Evolutionary conservation across 2,329 filamentous ascomycete genomes (phyloP), one percentile per base, ranked within the genome.

Genomic region (Myriosclerotinia duriaeana): DNA sequence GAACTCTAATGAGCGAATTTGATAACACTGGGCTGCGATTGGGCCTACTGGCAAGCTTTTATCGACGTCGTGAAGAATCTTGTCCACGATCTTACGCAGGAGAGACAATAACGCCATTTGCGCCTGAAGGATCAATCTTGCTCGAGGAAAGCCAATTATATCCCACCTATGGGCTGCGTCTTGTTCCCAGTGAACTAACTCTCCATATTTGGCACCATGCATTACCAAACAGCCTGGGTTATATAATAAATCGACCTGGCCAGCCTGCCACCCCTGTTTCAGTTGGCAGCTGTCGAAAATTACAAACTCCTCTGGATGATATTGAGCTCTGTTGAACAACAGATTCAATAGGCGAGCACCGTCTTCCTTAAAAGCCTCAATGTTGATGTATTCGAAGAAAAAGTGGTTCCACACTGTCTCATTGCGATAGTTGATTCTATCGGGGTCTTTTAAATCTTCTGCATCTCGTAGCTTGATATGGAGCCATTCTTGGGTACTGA

Each of bases 201-300:
- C 30, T 14, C 67, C 64, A 48, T 66, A 66, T n/a, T 34, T 17
- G 34, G 30, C 14, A 5, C 64, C 64, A 34, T 64, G 22, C 59
- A 68, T 68, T 3, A 56, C 44, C 15, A 68, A 44, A n/a, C 64
- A 59, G n/a, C 42, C 60, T 17, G 20, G 11, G 22, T 54, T 66
- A 30, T 58, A 66, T 5, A 26, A 14, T 12, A 34, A n/a, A 6
- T 60, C 20, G 30, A 68, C 54, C 17, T 17, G 15, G 26, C 67
- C 64, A 7, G 38, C 2, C 9, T 42, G 26, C 64, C 64, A 68
- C 9, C n/a, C 22, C 56, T 53, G 48, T 5, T 7, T 12, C 17
- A 64, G 20, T 15, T 53, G 22, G 20, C 38, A n/a, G 48, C 34
- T 59, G 22, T 66, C 67, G 40, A 46, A 66, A 20, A 40, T 12